phyloP scores from a whole-genome alignment of 2,329 filamentous ascomycete genomes.

The Penicillium brasilianum region DNA sequence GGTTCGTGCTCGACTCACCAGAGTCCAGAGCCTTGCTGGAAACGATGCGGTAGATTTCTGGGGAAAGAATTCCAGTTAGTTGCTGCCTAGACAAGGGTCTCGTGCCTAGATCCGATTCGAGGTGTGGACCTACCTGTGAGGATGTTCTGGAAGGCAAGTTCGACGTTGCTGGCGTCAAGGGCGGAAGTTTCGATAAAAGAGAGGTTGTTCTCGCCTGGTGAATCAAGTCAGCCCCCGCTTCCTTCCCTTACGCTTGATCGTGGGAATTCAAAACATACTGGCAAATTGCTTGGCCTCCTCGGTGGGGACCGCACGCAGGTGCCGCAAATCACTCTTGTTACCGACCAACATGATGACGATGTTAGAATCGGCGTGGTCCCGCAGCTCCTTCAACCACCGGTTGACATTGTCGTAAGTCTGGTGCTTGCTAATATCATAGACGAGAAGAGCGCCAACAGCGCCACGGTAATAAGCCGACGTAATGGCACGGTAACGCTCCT shows the following conservation, averaged over 20 bases:
- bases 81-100: not conserved
- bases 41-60: conserved; percentile 99
- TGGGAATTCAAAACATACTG: conserved; percentile 62
- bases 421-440: conserved; percentile 99
- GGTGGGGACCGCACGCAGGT: conserved; percentile 93
- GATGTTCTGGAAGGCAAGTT: conserved; percentile 99
- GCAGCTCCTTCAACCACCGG: conserved; percentile 97
- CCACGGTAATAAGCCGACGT: conserved; percentile 99
- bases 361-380: conserved; percentile 97
- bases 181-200: conserved; percentile 99
- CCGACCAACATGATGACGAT: conserved; percentile 99
- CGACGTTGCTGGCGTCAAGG: conserved; percentile 97
- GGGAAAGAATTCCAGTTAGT: conserved; percentile 1
- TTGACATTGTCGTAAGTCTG: conserved; percentile 99
- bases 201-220: conserved; percentile 88
- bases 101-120: not conserved
- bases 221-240: conserved; percentile 32
- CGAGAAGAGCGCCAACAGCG: conserved; percentile 93
- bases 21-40: conserved; percentile 96
- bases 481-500: conserved; percentile 98
- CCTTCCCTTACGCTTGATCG: not conserved
- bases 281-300: conserved; percentile 98
- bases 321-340: conserved; percentile 99
- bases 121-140: conserved; percentile 76
- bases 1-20: conserved; percentile 79